Evolutionary conservation across 2,329 filamentous ascomycete genomes (phyloP).

Genomic region (Hypoxylon sp.): DNA sequence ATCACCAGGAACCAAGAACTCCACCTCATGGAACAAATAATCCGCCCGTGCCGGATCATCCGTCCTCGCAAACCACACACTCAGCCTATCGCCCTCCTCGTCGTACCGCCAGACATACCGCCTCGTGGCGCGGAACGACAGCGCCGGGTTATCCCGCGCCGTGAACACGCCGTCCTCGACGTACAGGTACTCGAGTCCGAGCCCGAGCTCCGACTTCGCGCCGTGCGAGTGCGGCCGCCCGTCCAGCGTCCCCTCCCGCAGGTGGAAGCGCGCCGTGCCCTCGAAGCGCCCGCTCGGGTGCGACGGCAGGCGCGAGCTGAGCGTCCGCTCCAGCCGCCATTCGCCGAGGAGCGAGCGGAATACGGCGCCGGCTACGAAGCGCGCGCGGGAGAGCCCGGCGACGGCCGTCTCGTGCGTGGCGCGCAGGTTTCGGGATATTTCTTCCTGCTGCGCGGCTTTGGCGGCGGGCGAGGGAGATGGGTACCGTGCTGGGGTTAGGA

Average conservation of each 20-base stretch:
- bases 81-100: slow-evolving; percentile 71
- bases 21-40: slow-evolving; percentile 82
- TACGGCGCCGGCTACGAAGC: slow-evolving; percentile 75
- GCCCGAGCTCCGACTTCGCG: slow-evolving; percentile 50
- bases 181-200: slow-evolving; percentile 75
- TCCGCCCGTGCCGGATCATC: slow-evolving; percentile 75
- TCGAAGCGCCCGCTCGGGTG: slow-evolving; percentile 76
- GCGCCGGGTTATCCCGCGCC: slow-evolving; percentile 63
- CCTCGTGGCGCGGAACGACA: slow-evolving; percentile 72
- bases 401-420: slow-evolving; percentile 62
- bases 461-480: slow-evolving; percentile 49
- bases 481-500: slow-evolving; percentile 71
- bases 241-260: slow-evolving; percentile 71
- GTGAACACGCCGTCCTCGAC: slow-evolving; percentile 76
- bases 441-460: slow-evolving; percentile 50
- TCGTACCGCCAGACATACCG: slow-evolving; percentile 82
- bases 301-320: slow-evolving; percentile 67
- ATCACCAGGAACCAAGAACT: slow-evolving; percentile 64
- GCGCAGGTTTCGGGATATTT: slow-evolving; percentile 61
- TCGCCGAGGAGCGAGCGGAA: slow-evolving; percentile 79
- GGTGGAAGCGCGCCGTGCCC: slow-evolving; percentile 75
- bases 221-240: slow-evolving; percentile 55
- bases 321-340: slow-evolving; percentile 74
- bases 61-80: slow-evolving; percentile 80
- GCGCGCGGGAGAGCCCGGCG: slow-evolving; percentile 60